Evolutionary conservation across 495 filamentous ascomycete species (phyloP), one percentile per base, ranked within the genome.

Genomic region (Rostrohypoxylon terebratum): DNA sequence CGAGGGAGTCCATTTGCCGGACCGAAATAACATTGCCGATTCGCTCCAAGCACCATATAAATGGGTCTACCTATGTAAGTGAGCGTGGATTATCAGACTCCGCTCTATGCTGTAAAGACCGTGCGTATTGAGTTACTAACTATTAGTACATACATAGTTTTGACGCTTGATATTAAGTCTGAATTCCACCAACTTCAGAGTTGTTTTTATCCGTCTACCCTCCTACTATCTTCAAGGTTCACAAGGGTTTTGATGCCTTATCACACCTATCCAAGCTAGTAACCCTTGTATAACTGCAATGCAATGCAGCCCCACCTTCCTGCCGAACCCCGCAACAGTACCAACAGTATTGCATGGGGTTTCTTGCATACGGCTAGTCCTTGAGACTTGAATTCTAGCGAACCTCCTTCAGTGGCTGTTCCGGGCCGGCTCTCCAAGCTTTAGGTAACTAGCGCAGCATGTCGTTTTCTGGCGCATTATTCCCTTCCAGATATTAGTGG

Each of bases 311-410:
- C 20, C 60, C 64, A 54, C 42, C 14, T 40, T 64, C 44, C 53
- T 68, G 63, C 63, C 51, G n/a, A 63, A 66, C 53, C 59, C 63
- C 59, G 47, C 48, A 63, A 38, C 33, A 57, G 58, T 28, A 61
- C 70, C 48, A 63, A 38, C 33, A 57, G 58, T 28, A 61, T 74
- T 59, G 63, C 71, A 73, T 63, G 71, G 59, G 66, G 66, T 73
- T 66, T 63, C 66, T 69, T 67, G 59, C 66, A 67, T 74, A 62
- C 71, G 66, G 71, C 71, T 74, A 74, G 71, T 45, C 57, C 50
- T 66, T 20, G 8, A 45, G 42, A 50, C 50, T 66, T 20, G 8
- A 45, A n/a, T 45, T 45, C 50, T 61, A 65, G 31, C 42, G 71
- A 69, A 59, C 50, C 48, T 66, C 61, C 50, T 31, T 66, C 61